Percentiles rank a stretch among this genome's conserved stretches.
These are phyloP conservation scores for Heritiera littoralis DNA, from an alignment of 345 rosid genomes.

Conservation along the genomic window DNA sequence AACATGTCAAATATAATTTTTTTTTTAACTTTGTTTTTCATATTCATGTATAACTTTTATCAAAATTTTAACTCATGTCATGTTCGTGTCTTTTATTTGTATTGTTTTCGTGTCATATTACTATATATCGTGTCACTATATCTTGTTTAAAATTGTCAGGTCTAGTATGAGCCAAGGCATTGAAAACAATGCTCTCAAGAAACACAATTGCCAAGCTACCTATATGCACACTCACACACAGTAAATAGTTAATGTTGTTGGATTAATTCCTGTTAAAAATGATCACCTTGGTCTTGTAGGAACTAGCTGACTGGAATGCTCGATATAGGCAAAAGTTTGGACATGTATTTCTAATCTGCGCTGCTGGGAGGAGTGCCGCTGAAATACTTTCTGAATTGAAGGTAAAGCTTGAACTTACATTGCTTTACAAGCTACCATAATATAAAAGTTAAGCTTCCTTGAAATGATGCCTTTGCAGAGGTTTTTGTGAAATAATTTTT, in stretches of 20 bases:
- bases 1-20: too few relatives aligned
- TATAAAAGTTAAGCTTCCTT: neutral
- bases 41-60: too few relatives aligned
- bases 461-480: neutral
- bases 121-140: too few relatives aligned
- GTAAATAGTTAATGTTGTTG: neutral
- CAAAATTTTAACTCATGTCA: too few relatives aligned
- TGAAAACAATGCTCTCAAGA: neutral
- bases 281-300: slow-evolving; percentile 37
- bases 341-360: slow-evolving; percentile 72
- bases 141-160: too few relatives aligned
- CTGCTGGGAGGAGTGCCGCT: slow-evolving; percentile 68
- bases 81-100: too few relatives aligned
- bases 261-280: neutral
- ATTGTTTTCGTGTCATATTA: too few relatives aligned
- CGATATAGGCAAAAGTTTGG: slow-evolving; percentile 68
- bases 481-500: neutral
- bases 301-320: slow-evolving; percentile 73
- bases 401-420: slow-evolving; percentile 39
- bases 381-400: slow-evolving; percentile 79
- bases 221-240: neutral
- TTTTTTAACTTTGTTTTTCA: too few relatives aligned
- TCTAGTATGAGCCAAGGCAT: too few relatives aligned
- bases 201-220: neutral
- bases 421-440: neutral